phyloP scores from a whole-genome alignment of 2,329 filamentous ascomycete genomes.

The Aspergillus pseudoterreus region DNA sequence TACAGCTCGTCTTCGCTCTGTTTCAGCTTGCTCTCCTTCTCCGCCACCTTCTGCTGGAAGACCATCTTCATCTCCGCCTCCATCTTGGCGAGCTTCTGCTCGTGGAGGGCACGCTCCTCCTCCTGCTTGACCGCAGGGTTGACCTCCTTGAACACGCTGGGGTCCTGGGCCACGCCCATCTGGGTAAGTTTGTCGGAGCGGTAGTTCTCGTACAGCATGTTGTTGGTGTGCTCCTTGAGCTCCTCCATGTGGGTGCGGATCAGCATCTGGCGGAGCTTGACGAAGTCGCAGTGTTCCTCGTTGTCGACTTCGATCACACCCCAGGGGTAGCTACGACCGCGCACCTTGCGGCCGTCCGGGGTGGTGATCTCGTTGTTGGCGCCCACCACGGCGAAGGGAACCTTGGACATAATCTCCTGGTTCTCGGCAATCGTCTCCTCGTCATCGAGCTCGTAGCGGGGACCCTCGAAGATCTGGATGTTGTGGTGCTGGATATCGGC shows the following conservation, averaged over 20 bases:
- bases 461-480: conserved; percentile 98
- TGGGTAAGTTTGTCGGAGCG: conserved; percentile 97
- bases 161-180: conserved; percentile 98
- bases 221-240: conserved; percentile 99
- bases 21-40: conserved; percentile 99
- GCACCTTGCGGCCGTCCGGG: conserved; percentile 89
- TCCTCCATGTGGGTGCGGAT: conserved; percentile 99
- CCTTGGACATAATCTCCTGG: conserved; percentile 99
- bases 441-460: conserved; percentile 96
- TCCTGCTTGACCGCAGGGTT: conserved; percentile 99
- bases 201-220: conserved; percentile 98
- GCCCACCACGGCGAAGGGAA: conserved; percentile 96
- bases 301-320: conserved; percentile 99
- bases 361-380: conserved; percentile 92
- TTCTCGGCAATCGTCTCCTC: conserved; percentile 99
- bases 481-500: conserved; percentile 95
- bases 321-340: conserved; percentile 95
- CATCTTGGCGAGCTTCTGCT: conserved; percentile 99
- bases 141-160: conserved; percentile 99
- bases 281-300: conserved; percentile 99
- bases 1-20: conserved; percentile 99
- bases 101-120: conserved; percentile 94
- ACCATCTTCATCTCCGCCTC: conserved; percentile 99
- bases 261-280: conserved; percentile 99
- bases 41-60: conserved; percentile 99